A percentile compares a stretch with the other conserved stretches of the same genome.
phyloP scores from a whole-genome alignment of 169 alveolate genomes.

The Plasmodium fragile region DNA sequence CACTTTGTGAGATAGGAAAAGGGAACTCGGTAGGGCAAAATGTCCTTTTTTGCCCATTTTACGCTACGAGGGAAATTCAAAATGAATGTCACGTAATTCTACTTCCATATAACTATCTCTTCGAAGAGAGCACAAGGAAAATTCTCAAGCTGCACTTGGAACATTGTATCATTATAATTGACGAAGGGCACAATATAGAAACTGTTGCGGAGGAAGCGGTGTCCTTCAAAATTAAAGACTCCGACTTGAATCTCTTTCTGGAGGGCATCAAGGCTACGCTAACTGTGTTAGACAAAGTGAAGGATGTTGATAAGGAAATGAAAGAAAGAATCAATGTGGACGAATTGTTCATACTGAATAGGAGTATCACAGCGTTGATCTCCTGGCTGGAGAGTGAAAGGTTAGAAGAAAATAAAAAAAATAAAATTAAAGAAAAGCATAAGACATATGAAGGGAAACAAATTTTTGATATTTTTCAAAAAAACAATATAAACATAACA shows the following conservation, averaged over 20 bases:
- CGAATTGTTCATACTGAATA: slow-evolving; percentile 48
- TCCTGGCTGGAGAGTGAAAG: slow-evolving; percentile 45
- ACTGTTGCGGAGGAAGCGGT: slow-evolving; percentile 91
- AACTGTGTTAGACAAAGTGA: slow-evolving; percentile 47
- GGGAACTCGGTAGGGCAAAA: slow-evolving; percentile 83
- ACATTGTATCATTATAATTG: slow-evolving; percentile 92
- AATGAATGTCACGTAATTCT: slow-evolving; percentile 89
- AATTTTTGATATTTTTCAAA: slow-evolving; percentile 63
- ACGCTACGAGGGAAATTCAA: slow-evolving; percentile 89
- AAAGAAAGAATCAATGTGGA: slow-evolving; percentile 39
- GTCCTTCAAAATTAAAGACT: slow-evolving; percentile 82
- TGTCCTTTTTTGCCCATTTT: slow-evolving; percentile 92
- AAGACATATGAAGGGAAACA: slow-evolving; percentile 70
- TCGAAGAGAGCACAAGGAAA: slow-evolving; percentile 88
- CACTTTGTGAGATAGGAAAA: slow-evolving; percentile 81
- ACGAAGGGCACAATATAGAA: slow-evolving; percentile 96
- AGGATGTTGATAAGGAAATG: slow-evolving; percentile 52
- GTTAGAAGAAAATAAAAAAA: slow-evolving; percentile 52
- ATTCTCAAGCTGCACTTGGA: slow-evolving; percentile 86
- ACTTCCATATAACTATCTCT: slow-evolving; percentile 94
- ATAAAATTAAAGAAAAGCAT: slow-evolving; percentile 72
- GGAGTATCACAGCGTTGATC: slow-evolving; percentile 63
- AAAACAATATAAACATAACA: slow-evolving; percentile 55
- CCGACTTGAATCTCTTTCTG: slow-evolving; percentile 79
- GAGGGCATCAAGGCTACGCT: slow-evolving; percentile 77